These are phyloP conservation scores for Senna siamea DNA, from an alignment of 306 rosid genomes.

Conservation along the genomic window DNA sequence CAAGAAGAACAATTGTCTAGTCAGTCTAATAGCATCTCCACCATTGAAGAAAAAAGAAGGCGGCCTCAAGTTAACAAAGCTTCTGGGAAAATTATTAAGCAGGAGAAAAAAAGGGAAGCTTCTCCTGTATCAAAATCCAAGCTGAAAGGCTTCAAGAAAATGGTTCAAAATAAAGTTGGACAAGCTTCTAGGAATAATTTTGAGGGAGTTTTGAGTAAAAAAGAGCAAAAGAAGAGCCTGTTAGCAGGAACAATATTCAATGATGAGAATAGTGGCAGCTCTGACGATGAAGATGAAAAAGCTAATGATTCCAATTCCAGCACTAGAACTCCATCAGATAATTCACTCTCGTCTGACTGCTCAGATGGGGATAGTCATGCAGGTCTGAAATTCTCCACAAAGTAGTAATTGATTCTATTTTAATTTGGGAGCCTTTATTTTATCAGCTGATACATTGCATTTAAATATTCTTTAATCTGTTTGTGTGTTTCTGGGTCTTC, in stretches of 20 bases:
- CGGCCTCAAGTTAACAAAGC: conserved; percentile 34
- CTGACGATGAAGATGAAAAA: conserved; percentile 51
- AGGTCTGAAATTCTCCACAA: conserved; percentile 45
- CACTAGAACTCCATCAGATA: conserved; percentile 64
- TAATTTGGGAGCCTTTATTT: conserved; percentile 9
- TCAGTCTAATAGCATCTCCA: conserved; percentile 48
- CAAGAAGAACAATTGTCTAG: conserved; percentile 42
- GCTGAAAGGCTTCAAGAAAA: conserved; percentile 38
- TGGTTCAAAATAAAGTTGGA: conserved; percentile 40
- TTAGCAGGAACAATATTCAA: conserved; percentile 60
- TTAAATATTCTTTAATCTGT: conserved; percentile 13
- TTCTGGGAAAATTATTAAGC: conserved; percentile 39
- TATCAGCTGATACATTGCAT: conserved; percentile 29
- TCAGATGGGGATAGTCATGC: conserved; percentile 74
- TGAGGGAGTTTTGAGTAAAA: conserved; percentile 42
- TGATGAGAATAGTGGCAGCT: conserved; percentile 63
- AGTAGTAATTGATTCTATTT: conserved; percentile 44
- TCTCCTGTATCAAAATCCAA: conserved; percentile 43
- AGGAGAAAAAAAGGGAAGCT: conserved; percentile 40
- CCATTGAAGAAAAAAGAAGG: conserved; percentile 43
- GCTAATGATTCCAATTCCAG: conserved; percentile 56
- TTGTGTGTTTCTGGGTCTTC: conserved; percentile 10
- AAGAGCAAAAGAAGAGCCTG: conserved; percentile 49
- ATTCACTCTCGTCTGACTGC: conserved; percentile 58
- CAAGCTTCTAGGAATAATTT: conserved; percentile 41